phyloP scores from a whole-genome alignment of 2,329 filamentous ascomycete species.

The Aspergillus clavatus region DNA sequence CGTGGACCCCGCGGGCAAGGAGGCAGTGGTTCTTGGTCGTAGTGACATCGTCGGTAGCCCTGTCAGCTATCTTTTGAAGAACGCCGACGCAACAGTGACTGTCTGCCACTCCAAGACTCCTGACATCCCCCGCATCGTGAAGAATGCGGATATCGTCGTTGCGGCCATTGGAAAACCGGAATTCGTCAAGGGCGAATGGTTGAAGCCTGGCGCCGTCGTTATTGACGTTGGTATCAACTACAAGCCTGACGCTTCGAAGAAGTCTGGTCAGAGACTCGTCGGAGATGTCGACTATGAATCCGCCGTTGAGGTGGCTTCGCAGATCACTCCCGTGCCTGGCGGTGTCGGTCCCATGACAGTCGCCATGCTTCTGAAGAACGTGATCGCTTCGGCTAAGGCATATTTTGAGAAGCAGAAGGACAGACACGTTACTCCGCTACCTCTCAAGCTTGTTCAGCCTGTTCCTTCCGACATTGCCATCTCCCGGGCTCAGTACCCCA shows the following conservation, averaged over 20 bases:
- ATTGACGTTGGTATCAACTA: conserved; percentile 98
- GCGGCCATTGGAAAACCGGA: conserved; percentile 83
- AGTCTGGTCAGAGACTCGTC: conserved; percentile 86
- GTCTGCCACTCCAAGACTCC: conserved; percentile 88
- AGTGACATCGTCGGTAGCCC: conserved; percentile 98
- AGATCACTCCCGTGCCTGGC: conserved; percentile 93
- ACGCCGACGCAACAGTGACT: conserved; percentile 93
- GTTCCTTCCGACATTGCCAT: conserved; percentile 96
- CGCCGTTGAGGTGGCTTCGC: conserved; percentile 77
- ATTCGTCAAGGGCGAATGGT: conserved; percentile 91
- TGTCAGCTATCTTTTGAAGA: conserved; percentile 90
- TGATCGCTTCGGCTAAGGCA: conserved; percentile 75
- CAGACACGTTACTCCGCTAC: conserved; percentile 74
- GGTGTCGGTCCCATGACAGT: conserved; percentile 99
- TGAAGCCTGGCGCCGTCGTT: conserved; percentile 91
- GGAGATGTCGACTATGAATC: conserved; percentile 92
- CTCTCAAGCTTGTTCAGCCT: conserved; percentile 69
- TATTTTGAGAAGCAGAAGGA: conserved; percentile 81
- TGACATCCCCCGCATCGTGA: conserved; percentile 67
- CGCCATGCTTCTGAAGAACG: conserved; percentile 95
- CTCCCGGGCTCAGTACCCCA: conserved; percentile 84
- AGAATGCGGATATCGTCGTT: conserved; percentile 81
- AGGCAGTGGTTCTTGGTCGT: conserved; percentile 87
- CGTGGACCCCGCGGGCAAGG: conserved; percentile 79
- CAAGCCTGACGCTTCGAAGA: conserved; percentile 80